These are phyloP conservation scores for Meira nashicola DNA, from an alignment of 1,284 basidiomycete genomes.

Conservation along the genomic window DNA sequence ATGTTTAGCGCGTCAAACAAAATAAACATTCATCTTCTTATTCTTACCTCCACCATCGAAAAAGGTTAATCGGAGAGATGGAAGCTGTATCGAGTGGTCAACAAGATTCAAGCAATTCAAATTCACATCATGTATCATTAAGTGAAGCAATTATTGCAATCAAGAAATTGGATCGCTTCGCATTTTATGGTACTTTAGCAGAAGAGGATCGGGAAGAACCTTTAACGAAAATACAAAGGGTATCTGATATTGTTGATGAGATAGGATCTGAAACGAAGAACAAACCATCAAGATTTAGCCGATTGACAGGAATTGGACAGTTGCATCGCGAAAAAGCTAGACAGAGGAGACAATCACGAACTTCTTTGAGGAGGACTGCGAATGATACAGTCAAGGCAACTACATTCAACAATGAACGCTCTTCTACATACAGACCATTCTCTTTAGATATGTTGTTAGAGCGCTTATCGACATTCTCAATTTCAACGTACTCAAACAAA, in stretches of 20 bases:
- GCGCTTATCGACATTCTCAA: conserved; percentile 1
- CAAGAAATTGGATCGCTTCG: not conserved
- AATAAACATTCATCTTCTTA: not conserved
- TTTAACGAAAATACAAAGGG: not conserved
- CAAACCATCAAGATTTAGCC: not conserved
- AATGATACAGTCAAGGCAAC: not conserved
- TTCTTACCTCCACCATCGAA: not conserved
- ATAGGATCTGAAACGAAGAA: too few species aligned
- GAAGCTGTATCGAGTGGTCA: too few species aligned
- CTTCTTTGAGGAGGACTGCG: not conserved
- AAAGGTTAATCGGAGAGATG: not conserved
- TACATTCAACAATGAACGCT: not conserved
- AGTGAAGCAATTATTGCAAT: not conserved
- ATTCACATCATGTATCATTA: too few species aligned
- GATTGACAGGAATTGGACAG: not conserved
- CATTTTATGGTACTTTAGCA: not conserved
- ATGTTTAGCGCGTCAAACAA: not conserved
- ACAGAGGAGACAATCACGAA: not conserved
- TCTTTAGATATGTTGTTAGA: not conserved
- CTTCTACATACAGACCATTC: not conserved
- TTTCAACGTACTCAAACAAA: not conserved
- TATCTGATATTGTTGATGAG: not conserved
- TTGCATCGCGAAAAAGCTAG: not conserved
- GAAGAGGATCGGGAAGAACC: not conserved
- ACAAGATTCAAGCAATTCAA: too few species aligned